These are phyloP conservation scores for Debaryomycetaceae sp. DNA, from an alignment of 1,139 yeast genomes.

Conservation along the genomic window DNA sequence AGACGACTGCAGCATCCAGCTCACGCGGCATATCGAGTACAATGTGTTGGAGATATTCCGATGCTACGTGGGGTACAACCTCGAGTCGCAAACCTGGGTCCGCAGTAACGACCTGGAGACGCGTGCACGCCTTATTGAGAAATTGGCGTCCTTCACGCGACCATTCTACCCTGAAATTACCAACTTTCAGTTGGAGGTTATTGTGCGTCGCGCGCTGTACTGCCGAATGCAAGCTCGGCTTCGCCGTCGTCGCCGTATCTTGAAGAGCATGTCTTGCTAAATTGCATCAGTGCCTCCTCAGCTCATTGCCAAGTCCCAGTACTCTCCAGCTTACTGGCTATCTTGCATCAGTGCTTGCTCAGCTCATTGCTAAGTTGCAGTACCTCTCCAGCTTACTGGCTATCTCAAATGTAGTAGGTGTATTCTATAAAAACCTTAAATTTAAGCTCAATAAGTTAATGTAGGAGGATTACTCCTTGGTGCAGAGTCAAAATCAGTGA, in stretches of 20 bases:
- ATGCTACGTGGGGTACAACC: constrained; percentile 48
- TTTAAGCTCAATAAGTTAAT: no score
- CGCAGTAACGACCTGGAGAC: constrained; percentile 54
- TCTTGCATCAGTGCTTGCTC: no score
- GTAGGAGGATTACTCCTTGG: no score
- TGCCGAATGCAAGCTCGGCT: constrained; percentile 72
- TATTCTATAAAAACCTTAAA: no score
- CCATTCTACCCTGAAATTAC: constrained; percentile 39
- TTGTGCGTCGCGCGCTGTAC: constrained; percentile 70
- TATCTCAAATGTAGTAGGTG: no score
- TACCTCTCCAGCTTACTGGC: no score
- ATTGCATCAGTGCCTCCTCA: no score
- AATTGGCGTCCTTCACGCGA: constrained; percentile 36
- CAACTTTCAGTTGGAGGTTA: constrained; percentile 48
- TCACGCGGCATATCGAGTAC: constrained; percentile 35
- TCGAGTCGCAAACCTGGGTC: constrained; percentile 75
- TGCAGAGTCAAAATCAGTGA: no score
- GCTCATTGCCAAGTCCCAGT: no score
- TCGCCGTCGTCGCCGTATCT: constrained; percentile 48
- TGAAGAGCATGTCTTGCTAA: neutral
- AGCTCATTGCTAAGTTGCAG: no score
- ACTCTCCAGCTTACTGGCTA: no score
- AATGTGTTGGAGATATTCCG: constrained; percentile 48
- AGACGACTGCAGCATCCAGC: constrained; percentile 11
- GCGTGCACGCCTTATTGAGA: constrained; percentile 38